phyloP scores from a whole-genome alignment of 805 yeast genomes.

The Torulaspora microellipsoides region DNA sequence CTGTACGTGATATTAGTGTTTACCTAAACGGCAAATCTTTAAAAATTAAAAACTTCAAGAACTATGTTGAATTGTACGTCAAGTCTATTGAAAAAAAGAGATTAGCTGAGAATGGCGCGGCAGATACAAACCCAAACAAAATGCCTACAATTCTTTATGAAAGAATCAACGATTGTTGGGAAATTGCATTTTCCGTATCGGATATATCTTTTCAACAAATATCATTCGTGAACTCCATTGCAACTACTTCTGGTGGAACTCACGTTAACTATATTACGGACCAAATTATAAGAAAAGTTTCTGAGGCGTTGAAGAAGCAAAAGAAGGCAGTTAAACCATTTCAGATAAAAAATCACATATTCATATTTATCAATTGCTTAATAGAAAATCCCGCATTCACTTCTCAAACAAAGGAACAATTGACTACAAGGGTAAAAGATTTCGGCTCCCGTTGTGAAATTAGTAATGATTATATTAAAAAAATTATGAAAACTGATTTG shows the following conservation, averaged over 20 bases:
- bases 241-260: constrained; percentile 96
- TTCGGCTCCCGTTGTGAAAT: constrained; percentile 85
- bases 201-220: constrained; percentile 90
- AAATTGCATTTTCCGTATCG: constrained; percentile 88
- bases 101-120: constrained; percentile 37
- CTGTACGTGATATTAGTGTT: constrained; percentile 78
- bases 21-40: constrained; percentile 70
- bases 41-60: constrained; percentile 70
- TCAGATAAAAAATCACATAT: constrained; percentile 87
- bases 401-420: constrained; percentile 93
- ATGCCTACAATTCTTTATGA: constrained; percentile 72
- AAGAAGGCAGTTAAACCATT: constrained; percentile 76
- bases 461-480: constrained; percentile 70
- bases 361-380: constrained; percentile 83
- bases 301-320: constrained; percentile 68
- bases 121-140: constrained; percentile 29
- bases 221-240: constrained; percentile 95
- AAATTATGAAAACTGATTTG: constrained; percentile 67
- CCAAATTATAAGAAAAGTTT: constrained; percentile 71
- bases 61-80: constrained; percentile 84
- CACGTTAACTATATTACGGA: constrained; percentile 86
- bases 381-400: constrained; percentile 97
- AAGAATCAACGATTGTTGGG: constrained; percentile 86
- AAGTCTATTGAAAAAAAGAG: constrained; percentile 57
- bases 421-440: constrained; percentile 82